Percentiles rank a stretch among this genome's conserved stretches.
phyloP scores from a whole-genome alignment of 2,329 filamentous ascomycete genomes.

The Epichloe gansuensis region DNA sequence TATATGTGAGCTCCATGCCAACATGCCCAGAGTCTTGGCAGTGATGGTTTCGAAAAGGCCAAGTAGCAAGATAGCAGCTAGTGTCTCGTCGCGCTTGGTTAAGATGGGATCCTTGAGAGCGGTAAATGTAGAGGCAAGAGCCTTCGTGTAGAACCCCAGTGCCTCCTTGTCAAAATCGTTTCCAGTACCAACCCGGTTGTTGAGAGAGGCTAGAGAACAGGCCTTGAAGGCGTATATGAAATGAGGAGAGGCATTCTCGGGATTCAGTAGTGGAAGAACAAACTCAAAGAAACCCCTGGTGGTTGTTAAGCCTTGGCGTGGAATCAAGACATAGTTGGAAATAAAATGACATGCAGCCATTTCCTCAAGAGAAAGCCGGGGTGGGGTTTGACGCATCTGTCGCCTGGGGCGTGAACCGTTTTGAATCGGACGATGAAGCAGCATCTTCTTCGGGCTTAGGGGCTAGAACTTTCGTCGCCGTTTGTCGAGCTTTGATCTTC shows the following conservation, averaged over 20 bases:
- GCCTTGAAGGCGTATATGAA: slow-evolving; percentile 45
- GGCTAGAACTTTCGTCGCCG: slow-evolving; percentile 49
- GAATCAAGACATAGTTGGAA: slow-evolving; percentile 45
- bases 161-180: slow-evolving; percentile 25
- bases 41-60: slow-evolving; percentile 49
- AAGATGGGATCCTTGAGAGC: slow-evolving; percentile 37
- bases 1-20: slow-evolving; percentile 50
- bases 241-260: slow-evolving; percentile 28
- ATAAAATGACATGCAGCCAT: slow-evolving; percentile 47
- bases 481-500: slow-evolving; percentile 37
- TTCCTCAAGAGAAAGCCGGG: slow-evolving; percentile 35
- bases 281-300: slow-evolving; percentile 46
- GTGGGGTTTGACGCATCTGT: slow-evolving; percentile 13
- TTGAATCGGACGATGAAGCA: slow-evolving; percentile 11
- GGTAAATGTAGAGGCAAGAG: slow-evolving; percentile 36
- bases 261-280: slow-evolving; percentile 39
- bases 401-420: slow-evolving; percentile 12
- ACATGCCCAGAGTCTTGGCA: slow-evolving; percentile 38
- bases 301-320: slow-evolving; percentile 27
- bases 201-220: slow-evolving; percentile 43
- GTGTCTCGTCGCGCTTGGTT: slow-evolving; percentile 39
- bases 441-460: slow-evolving; percentile 36
- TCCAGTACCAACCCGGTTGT: slow-evolving; percentile 32
- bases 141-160: slow-evolving; percentile 38
- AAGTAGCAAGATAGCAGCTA: slow-evolving; percentile 46